Percentiles rank a stretch among this genome's conserved stretches.
phyloP scores from a whole-genome alignment of 306 rosid genomes.

The Hippophae gyantsensis region DNA sequence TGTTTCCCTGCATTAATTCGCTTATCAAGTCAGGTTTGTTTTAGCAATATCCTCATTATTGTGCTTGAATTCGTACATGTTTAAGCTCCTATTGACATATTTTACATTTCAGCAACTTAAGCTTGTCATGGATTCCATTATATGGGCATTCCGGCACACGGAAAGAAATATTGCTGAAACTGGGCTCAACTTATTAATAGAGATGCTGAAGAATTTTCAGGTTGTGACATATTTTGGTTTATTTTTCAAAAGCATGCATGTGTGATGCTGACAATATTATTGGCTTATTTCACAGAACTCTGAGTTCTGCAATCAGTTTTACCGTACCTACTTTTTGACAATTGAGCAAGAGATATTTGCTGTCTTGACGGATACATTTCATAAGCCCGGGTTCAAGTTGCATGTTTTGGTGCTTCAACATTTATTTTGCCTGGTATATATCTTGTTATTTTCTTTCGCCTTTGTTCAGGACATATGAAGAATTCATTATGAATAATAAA shows the following conservation, averaged over 20 bases:
- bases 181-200: slow-evolving; percentile 69
- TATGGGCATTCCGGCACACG: slow-evolving; percentile 98
- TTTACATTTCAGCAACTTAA: slow-evolving; percentile 64
- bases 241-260: neutral
- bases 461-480: neutral
- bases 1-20: slow-evolving; percentile 90
- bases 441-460: slow-evolving; percentile 3
- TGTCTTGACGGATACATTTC: slow-evolving; percentile 92
- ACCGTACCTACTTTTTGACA: slow-evolving; percentile 59
- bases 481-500: neutral
- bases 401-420: slow-evolving; percentile 98
- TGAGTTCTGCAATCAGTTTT: slow-evolving; percentile 94
- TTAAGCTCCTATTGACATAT: too few species aligned
- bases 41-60: neutral
- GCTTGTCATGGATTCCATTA: slow-evolving; percentile 97
- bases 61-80: too few species aligned
- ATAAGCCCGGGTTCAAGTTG: slow-evolving; percentile 97
- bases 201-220: slow-evolving; percentile 92
- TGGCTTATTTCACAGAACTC: slow-evolving; percentile 47
- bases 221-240: slow-evolving; percentile 11
- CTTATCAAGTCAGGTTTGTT: slow-evolving; percentile 77
- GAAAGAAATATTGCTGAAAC: slow-evolving; percentile 98
- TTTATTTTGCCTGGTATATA: slow-evolving; percentile 70
- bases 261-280: slow-evolving; percentile 11
- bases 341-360: slow-evolving; percentile 96